Evolutionary conservation across 257 asterid genomes (phyloP), one percentile per base, ranked within the genome.

Genomic region (Thymus mandschuricus): DNA sequence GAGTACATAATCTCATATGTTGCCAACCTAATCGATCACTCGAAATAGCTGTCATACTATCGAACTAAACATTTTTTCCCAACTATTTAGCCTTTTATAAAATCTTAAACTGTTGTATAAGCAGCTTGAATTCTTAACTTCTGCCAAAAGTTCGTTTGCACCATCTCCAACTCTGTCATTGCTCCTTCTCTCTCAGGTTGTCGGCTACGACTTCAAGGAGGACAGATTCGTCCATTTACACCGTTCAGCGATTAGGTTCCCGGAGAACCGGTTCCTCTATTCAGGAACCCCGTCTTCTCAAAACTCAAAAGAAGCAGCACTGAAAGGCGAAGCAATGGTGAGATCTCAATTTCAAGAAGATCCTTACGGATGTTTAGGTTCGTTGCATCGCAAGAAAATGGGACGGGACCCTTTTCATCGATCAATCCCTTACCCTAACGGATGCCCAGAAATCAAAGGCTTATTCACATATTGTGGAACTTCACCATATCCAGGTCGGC

Each of bases 181-280:
- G 12, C 35, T 21, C 21, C 74, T 45, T 68, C 51, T 73, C 56
- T 67, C 58, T 55, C 82, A 89, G 98, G 92, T 87, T 43, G 96
- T 94, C 27, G 97, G 98, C 21, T 94, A 91, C 27, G 92, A 94
- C 71, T 94, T 94, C 56, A 93, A 93, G 96, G 96, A 85, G 85
- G 96, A 91, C 70, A 87, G 98, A 56, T 94, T 94, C 67, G 92
- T 85, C 71, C 79, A 81, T 70, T 86, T 94, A 13, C 99, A 94
- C 61, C 89, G 99, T 1, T 77, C 87, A 0, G 96, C 96, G 6
- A 78, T 92, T 66, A 64, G 91, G 64, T 89, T 88, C 66, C 98
- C 98, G 3, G 89, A 85, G 65, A 38, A 75, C 2, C 83, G 89
- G 73, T 91, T 94, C 81, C 78, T 82, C 33, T 94, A 94, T 64